Conservation (phyloP, 352 stramenopile genomes). For the Phytophthora nicotianae region DNA sequence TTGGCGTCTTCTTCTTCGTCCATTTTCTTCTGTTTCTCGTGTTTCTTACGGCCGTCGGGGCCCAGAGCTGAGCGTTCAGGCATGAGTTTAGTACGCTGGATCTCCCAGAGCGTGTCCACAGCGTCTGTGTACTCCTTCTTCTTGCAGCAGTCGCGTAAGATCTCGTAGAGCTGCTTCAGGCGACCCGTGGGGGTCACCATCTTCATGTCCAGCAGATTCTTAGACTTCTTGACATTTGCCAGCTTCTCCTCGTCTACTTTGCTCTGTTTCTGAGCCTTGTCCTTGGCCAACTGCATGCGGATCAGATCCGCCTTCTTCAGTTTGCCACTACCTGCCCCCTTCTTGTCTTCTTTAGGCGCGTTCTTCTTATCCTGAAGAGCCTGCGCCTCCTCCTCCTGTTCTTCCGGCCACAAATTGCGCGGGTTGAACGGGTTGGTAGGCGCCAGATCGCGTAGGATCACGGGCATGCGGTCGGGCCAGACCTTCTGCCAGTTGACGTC, state of each 20-base stretch:
- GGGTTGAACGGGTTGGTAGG: conserved; percentile 89
- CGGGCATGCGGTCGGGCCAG: conserved; percentile 87
- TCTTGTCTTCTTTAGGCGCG: conserved; percentile 47
- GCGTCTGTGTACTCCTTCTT: conserved; percentile 88
- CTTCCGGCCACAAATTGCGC: conserved; percentile 84
- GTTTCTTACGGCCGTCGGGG: conserved; percentile 59
- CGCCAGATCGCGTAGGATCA: conserved; percentile 86
- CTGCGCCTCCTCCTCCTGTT: conserved; percentile 59
- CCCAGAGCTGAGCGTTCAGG: conserved; percentile 45
- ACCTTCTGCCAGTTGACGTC: conserved; percentile 92
- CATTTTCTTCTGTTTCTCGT: conserved; percentile 75
- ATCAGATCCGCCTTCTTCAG: conserved; percentile 90
- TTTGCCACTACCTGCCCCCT: conserved; percentile 48
- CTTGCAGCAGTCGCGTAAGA: conserved; percentile 81
- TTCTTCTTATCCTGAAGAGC: conserved; percentile 29
- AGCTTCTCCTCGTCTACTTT: conserved; percentile 90
- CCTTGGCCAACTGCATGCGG: conserved; percentile 85
- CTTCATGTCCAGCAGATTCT: conserved; percentile 84
- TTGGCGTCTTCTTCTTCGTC: conserved; percentile 82
- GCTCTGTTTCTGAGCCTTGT: conserved; percentile 88
- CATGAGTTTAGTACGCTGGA: conserved; percentile 76
- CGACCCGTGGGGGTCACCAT: conserved; percentile 83
- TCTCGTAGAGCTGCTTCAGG: conserved; percentile 88
- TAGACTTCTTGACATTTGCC: conserved; percentile 85
- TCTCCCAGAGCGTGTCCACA: conserved; percentile 88